phyloP scores from a whole-genome alignment of 192 early-diverging fungal genomes.

The Coemansia sp. region DNA sequence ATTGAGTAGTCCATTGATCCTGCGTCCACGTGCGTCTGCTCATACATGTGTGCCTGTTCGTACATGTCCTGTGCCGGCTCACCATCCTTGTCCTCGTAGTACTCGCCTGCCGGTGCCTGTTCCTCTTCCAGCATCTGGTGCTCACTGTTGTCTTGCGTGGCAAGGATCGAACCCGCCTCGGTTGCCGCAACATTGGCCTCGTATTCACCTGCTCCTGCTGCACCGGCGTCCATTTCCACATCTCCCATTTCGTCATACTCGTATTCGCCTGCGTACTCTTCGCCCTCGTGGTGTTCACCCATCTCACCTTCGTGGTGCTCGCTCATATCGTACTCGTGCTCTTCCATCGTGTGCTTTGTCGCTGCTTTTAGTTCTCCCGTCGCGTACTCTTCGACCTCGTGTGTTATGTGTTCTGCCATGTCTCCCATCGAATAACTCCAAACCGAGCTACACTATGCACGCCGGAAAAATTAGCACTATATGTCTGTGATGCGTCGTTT shows the following conservation, averaged over 20 bases:
- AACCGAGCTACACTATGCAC: not conserved
- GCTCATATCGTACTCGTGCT: slow-evolving; percentile 20
- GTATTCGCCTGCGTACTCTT: slow-evolving; percentile 30
- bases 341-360: slow-evolving; percentile 9
- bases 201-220: slow-evolving; percentile 12
- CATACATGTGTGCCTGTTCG: slow-evolving; percentile 39
- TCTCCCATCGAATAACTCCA: not conserved
- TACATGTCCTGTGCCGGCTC: slow-evolving; percentile 17
- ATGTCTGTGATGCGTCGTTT: not conserved
- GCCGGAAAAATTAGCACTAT: not conserved
- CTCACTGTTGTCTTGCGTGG: slow-evolving; percentile 37
- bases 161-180: slow-evolving; percentile 33
- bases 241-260: slow-evolving; percentile 45
- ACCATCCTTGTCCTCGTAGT: slow-evolving; percentile 4
- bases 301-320: slow-evolving; percentile 22
- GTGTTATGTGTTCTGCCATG: slow-evolving; percentile 21
- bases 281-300: slow-evolving; percentile 10
- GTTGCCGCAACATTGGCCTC: slow-evolving; percentile 24
- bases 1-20: slow-evolving; percentile 36
- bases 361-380: not conserved
- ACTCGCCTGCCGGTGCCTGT: slow-evolving; percentile 6
- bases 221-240: slow-evolving; percentile 14
- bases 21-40: slow-evolving; percentile 18
- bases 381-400: not conserved
- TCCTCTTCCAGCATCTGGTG: slow-evolving; percentile 18